Conservation (phyloP, 495 filamentous ascomycete genomes). For the Viridothelium virens region DNA sequence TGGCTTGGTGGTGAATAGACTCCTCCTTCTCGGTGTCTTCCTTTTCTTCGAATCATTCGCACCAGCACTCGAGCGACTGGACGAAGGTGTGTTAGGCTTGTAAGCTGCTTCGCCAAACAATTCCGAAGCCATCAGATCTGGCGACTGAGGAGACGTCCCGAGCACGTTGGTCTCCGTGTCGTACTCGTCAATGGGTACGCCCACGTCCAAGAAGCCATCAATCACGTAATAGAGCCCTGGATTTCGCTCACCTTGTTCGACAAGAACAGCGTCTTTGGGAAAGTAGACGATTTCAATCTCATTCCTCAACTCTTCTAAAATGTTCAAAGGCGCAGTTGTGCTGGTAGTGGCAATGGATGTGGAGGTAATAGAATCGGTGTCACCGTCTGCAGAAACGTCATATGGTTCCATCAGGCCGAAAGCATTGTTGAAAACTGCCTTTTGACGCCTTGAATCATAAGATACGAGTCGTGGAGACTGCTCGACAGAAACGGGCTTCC, state of each 20-base stretch:
- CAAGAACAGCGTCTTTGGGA: constrained; percentile 86
- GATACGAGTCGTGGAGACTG: constrained; percentile 77
- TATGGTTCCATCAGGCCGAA: constrained; percentile 93
- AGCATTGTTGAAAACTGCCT: constrained; percentile 77
- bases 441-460: constrained; percentile 76
- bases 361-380: constrained; percentile 77
- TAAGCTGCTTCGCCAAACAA: constrained; percentile 40
- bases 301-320: constrained; percentile 67
- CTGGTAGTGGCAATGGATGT: constrained; percentile 52
- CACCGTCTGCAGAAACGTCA: constrained; percentile 71
- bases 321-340: constrained; percentile 46
- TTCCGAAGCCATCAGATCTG: constrained; percentile 25
- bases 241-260: constrained; percentile 92
- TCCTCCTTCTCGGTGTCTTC: constrained; percentile 50
- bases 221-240: constrained; percentile 97
- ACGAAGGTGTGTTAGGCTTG: constrained; percentile 29
- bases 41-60: constrained; percentile 42
- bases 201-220: constrained; percentile 92
- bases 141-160: constrained; percentile 24
- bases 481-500: constrained; percentile 64
- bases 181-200: constrained; percentile 54
- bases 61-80: constrained; percentile 14
- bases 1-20: constrained; percentile 87
- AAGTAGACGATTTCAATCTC: constrained; percentile 99
- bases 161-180: constrained; percentile 29